Base-by-base conservation (phyloP, 75 land plant species). In the Azolla pinnata region DNA sequence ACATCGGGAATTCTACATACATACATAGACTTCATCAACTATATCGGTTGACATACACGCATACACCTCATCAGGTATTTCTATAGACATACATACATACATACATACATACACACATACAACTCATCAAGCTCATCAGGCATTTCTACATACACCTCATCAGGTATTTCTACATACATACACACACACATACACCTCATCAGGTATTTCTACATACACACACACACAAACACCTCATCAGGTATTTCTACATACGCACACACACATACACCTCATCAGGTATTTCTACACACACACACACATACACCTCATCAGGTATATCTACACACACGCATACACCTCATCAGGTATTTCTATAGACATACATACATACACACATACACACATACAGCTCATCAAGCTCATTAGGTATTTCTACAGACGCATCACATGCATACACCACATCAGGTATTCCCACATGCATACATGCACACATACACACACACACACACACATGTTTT, bases 171-270 rank as follows among this genome's bases (percentile, higher is more conserved):
- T 31, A 9, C 60, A 27, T 54, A 47, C 9, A 28, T 29, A 1
- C 59, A 28, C 54, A 47, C 42, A 38, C 42, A 38, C 42, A 38
- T 14, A 38, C 42, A 38, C 42, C n/a, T n/a, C n/a, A n/a, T n/a
- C n/a, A n/a, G n/a, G n/a, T n/a, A n/a, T n/a, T n/a, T n/a, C n/a
- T n/a, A n/a, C n/a, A n/a, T n/a, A n/a, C n/a, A 38, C 14, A 38
- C 42, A 38, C n/a, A n/a, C 14, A 38, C 42, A 38, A 8, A 38
- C 42, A 38, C 14, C 12, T n/a, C n/a, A n/a, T n/a, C n/a, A n/a
- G n/a, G n/a, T n/a, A n/a, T n/a, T n/a, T n/a, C n/a, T 52, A n/a
- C 0, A 10, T 29, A 20, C 21, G 17, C 46, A 19, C 46, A 38
- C 10, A 25, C 64, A 50, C 42, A 38, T 14, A 38, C n/a, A n/a